Conservation (phyloP, 768 basidiomycete genomes). For the Suillus subaureus region DNA sequence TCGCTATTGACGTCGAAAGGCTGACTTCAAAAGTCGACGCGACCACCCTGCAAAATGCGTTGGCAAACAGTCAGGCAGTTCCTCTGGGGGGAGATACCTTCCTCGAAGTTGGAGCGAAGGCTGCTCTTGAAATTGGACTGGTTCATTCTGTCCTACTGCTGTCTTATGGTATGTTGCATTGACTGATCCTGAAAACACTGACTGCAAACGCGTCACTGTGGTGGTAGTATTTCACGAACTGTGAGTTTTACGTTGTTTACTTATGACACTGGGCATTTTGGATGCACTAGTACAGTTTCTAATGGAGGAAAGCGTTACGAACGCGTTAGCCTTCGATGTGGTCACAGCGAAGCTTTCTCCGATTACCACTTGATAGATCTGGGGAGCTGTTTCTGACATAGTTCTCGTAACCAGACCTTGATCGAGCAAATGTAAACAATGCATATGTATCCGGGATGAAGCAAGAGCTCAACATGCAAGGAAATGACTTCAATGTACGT, state of each 20-base stretch:
- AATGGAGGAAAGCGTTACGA: neutral
- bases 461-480: conserved; percentile 67
- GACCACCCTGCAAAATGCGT: neutral
- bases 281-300: neutral
- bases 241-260: conserved; percentile 35
- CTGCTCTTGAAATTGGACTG: conserved; percentile 65
- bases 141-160: conserved; percentile 72
- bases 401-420: conserved; percentile 49
- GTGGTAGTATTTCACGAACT: conserved; percentile 65
- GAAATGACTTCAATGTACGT: conserved; percentile 61
- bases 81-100: conserved; percentile 41
- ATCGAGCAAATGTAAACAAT: conserved; percentile 69
- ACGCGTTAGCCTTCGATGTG: neutral
- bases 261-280: neutral
- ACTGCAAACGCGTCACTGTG: conserved; percentile 13
- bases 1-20: neutral
- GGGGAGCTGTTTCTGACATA: conserved; percentile 6
- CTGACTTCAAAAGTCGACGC: neutral
- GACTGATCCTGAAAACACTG: conserved; percentile 16
- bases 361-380: conserved; percentile 1
- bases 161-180: conserved; percentile 53
- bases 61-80: conserved; percentile 23
- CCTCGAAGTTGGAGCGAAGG: conserved; percentile 45
- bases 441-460: conserved; percentile 83
- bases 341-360: neutral